These are phyloP conservation scores for Nakaseomyces bracarensis DNA, from an alignment of 1,139 yeast species.

Conservation along the genomic window DNA sequence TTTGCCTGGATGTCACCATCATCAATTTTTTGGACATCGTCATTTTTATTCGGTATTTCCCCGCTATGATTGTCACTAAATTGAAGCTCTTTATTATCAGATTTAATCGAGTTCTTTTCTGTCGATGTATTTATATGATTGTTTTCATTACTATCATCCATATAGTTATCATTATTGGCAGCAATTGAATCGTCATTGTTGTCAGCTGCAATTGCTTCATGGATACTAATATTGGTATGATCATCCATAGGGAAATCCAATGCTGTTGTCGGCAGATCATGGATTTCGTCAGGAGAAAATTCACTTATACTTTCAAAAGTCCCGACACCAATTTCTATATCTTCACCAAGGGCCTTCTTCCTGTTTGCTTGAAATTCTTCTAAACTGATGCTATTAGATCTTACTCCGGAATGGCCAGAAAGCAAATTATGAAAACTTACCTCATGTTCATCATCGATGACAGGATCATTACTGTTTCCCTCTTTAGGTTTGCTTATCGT, in stretches of 20 bases:
- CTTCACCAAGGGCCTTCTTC: background rate
- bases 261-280: background rate
- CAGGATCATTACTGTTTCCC: background rate
- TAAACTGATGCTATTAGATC: conserved; percentile 1
- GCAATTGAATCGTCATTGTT: background rate
- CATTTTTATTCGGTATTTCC: too few relatives aligned
- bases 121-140: too few relatives aligned
- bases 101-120: too few relatives aligned
- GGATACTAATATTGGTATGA: background rate
- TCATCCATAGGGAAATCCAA: background rate
- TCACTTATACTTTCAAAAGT: background rate
- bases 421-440: background rate
- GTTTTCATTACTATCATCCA: background rate
- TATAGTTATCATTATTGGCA: background rate
- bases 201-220: too few relatives aligned
- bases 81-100: too few relatives aligned
- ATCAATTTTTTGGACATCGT: too few relatives aligned
- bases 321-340: background rate
- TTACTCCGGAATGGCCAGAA: background rate
- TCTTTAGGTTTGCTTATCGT: background rate
- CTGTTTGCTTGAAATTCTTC: conserved; percentile 1
- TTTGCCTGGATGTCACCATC: too few relatives aligned
- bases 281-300: background rate
- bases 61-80: too few relatives aligned
- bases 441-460: background rate